Conservation (phyloP, 202 grass and related monocot species). For the Zoysia matrella region DNA sequence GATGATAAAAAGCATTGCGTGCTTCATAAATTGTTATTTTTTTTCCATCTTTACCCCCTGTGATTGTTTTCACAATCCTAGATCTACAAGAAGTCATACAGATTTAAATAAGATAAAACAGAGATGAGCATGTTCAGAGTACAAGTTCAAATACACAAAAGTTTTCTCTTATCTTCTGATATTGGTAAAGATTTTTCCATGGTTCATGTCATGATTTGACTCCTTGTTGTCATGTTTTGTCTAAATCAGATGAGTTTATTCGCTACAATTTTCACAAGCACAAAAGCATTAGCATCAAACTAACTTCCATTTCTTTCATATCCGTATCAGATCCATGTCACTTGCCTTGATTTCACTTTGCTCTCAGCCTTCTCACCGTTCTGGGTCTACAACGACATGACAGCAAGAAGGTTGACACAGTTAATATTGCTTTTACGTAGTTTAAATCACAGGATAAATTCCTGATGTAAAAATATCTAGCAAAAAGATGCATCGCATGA, state of each 20-base stretch:
- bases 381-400: constrained; percentile 97
- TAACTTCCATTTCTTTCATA: constrained; percentile 40
- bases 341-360: constrained; percentile 76
- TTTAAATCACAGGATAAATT: constrained; percentile 8
- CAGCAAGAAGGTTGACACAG: constrained; percentile 66
- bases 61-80: background rate
- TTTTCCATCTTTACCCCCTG: background rate
- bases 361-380: constrained; percentile 80
- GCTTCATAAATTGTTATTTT: constrained; percentile 1
- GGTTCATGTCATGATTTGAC: constrained; percentile 29
- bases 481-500: constrained; percentile 11
- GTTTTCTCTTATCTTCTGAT: constrained; percentile 20
- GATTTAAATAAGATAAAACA: background rate
- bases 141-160: background rate
- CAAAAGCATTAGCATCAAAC: background rate
- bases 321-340: constrained; percentile 79
- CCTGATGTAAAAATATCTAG: background rate
- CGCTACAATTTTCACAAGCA: background rate
- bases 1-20: background rate
- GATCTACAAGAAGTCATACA: background rate
- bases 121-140: background rate
- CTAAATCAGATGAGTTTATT: background rate
- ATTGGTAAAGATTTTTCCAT: constrained; percentile 17
- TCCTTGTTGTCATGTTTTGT: constrained; percentile 18
- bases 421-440: constrained; percentile 7